Evolutionary conservation across 495 filamentous ascomycete species (phyloP), one percentile per base, ranked within the genome.

Genomic region (Penicillium coffeae): DNA sequence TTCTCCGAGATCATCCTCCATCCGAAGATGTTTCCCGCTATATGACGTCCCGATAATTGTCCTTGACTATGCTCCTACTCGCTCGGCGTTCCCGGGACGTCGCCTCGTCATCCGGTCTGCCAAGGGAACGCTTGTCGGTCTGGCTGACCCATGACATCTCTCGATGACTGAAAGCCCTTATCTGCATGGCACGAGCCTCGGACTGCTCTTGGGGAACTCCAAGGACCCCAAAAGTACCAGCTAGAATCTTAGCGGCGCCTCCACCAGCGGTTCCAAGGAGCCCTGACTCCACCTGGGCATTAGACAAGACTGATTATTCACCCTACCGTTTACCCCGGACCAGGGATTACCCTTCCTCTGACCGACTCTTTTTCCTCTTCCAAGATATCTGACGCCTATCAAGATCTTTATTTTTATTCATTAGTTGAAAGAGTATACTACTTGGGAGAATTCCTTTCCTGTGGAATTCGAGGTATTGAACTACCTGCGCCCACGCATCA

Each of bases 281-380:
- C 42, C 38, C 32, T 43, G 45, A 40, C 47, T 51, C 60, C 58
- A 64, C 58, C 19, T 21, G 2, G 10, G 10, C 44, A 14, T 32
- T 6, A 14, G 12, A 14, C 13, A 22, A 2, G 25, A 13, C 38
- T 56, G 54, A 58, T 63, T 60, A 60, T 52, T 59, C 56, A 60
- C 56, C 45, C 56, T 48, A 54, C 47, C 47, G 44, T 54, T 56
- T 70, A 68, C 66, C 63, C 68, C 61, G 48, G 63, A 68, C 63
- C 61, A 66, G 55, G 56, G 63, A 55, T 48, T 30, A 30, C 40
- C 51, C 38, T 41, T 42, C 49, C 48, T n/a, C 50, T 55, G 55
- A 58, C 54, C 50, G 52, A 60, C 52, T 55, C 57, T 56, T 60
- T 35, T 34, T 34, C 20, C 47, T 47, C 35, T 33, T 51, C 48